Evolutionary conservation across 495 filamentous ascomycete genomes (phyloP), one percentile per base, ranked within the genome.

Genomic region (Neurospora sp.): DNA sequence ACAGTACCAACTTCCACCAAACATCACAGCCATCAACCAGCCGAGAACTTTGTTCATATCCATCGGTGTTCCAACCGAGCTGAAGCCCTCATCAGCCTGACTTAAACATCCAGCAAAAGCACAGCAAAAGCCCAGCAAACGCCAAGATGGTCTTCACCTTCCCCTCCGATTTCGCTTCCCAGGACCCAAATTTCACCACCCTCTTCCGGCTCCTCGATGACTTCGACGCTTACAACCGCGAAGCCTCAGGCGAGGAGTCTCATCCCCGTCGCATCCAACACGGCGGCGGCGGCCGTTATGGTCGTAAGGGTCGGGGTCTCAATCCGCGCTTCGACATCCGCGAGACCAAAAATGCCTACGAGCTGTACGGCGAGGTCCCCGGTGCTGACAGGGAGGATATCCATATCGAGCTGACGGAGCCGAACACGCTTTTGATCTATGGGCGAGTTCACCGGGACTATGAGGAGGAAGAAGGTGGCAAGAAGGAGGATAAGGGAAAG

Each of bases 281-380:
- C 14, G 53, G 53, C 10, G 48, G 53, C 22, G 53, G 53, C 14
- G 53, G 53, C 53, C 53, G 53, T 16, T 61, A 27, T 12, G 53
- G 72, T 70, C 75, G 70, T 72, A 68, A 83, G 41, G 82, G 78
- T 44, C 78, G 77, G 22, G 70, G 74, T 10, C 69, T 68, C 35
- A 68, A 59, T n/a, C 75, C 76, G 16, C 81, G 85, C 59, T 95
- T 96, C 81, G 93, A 96, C 78, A 88, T 94, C 61, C 86, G 87
- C 72, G 92, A 94, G 80, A 76, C 82, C 10, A 79, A 82, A 7
- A 79, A 89, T 1, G 81, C 79, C 71, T 96, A 94, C 79, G 85
- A 93, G 75, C 88, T 96, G 12, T 88, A 94, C 76, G 92, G 92
- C 75, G 93, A 96, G 77, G 83, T 96, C 1, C 92, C 93, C 0